Evolutionary conservation across 495 filamentous ascomycete genomes (phyloP), one percentile per base, ranked within the genome.

Genomic region (Rostrohypoxylon terebratum): DNA sequence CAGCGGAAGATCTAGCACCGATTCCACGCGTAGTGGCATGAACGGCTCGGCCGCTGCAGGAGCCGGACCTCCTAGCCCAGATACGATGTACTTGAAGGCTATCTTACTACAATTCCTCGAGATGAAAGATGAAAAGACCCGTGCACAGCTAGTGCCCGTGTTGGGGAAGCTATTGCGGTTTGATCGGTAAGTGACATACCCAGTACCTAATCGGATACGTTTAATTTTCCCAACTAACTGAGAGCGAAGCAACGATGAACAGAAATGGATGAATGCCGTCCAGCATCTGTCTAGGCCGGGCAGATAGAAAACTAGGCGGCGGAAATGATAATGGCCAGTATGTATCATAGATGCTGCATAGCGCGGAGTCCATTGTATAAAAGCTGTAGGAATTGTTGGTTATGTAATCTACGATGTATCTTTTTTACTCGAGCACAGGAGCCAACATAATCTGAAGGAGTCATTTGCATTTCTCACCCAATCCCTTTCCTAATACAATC

Each of bases 51-150:
- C 83, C 6, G 10, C 25, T 21, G 70, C 77, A 14, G 79, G 83
- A n/a, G 72, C 75, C 20, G 76, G 75, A 1, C 71, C 80, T 4
- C 70, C 63, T n/a, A 63, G 73, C 47, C 85, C 90, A 59, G 92
- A 99, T 78, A 91, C 90, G 68, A 89, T 93, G 75, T 99, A 99
- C 77, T 78, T 99, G 66, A 98, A 98, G 84, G 98, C 96, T 34
- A 93, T 99, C 40, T 85, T 99, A 23, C 81, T 98, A 47, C 95
- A 98, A 79, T 98, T 99, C 74, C 79, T 99, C 77, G 94, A 98
- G 84, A 92, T 96, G 77, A 93, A 90, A 82, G 96, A 99, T 75
- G 97, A 94, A 82, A 93, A 89, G 78, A 87, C 94, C 66, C 92
- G 97, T 78, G 88, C 90, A 77, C 94, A 97, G 84, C 84, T 99